Evolutionary conservation across 331 rosid genomes (phyloP).

Genomic region (Rosa hybrid): DNA sequence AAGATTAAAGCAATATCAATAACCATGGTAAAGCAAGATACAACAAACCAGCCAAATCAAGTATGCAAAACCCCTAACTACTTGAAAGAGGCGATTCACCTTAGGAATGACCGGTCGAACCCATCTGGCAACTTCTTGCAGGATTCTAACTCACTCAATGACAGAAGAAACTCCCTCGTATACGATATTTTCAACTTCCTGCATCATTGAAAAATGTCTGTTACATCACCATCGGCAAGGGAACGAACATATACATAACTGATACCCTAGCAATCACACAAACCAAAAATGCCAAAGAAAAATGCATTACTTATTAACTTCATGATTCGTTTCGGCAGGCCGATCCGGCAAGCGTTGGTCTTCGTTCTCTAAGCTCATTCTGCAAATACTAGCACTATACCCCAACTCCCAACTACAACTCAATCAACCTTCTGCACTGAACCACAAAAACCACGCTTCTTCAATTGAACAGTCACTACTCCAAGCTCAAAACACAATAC

Average conservation of each 20-base stretch:
- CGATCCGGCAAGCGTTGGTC: conserved; percentile 43
- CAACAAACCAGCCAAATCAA: neutral
- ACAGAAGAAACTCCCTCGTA: conserved; percentile 74
- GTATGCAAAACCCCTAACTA: neutral
- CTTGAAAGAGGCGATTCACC: conserved; percentile 45
- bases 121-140: conserved; percentile 79
- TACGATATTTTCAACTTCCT: conserved; percentile 65
- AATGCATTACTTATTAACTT: conserved; percentile 51
- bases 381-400: conserved; percentile 29
- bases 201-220: conserved; percentile 29
- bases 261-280: neutral
- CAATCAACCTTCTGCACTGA: conserved; percentile 21
- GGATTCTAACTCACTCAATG: conserved; percentile 66
- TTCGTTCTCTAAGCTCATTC: conserved; percentile 72
- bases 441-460: conserved; percentile 15
- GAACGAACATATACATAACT: neutral
- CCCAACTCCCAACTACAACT: conserved; percentile 24
- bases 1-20: conserved; percentile 13
- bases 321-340: conserved; percentile 38
- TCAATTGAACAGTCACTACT: conserved; percentile 23
- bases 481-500: conserved; percentile 16
- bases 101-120: conserved; percentile 66
- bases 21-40: neutral
- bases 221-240: conserved; percentile 13
- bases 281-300: conserved; percentile 15